These are phyloP conservation scores for Puccinia triticina DNA, from an alignment of 1,284 basidiomycete genomes.

Conservation along the genomic window DNA sequence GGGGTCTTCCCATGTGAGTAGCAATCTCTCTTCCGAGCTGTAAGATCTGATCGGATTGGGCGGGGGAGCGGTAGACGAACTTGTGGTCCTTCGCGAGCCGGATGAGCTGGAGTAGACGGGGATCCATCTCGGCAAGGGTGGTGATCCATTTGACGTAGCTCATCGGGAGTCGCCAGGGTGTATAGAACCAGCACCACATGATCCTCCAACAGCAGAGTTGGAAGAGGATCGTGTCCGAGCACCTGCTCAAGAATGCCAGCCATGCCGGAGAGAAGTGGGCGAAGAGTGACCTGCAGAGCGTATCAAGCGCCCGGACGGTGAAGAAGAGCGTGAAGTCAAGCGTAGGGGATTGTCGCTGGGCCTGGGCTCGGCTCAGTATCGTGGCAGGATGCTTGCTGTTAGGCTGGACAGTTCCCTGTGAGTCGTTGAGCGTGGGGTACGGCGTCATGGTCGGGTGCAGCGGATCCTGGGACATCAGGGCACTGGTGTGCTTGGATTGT, in stretches of 20 bases:
- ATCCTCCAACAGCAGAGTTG: constrained; percentile 54
- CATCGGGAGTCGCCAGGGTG: constrained; percentile 57
- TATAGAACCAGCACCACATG: constrained; percentile 59
- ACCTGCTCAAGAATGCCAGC: constrained; percentile 49
- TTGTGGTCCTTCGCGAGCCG: constrained; percentile 56
- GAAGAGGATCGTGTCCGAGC: constrained; percentile 56
- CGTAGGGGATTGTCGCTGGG: constrained; percentile 55
- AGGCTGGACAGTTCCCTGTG: neutral
- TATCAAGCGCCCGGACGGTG: constrained; percentile 60
- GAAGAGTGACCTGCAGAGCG: constrained; percentile 56
- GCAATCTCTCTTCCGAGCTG: constrained; percentile 51
- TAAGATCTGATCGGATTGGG: constrained; percentile 52
- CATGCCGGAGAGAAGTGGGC: constrained; percentile 31
- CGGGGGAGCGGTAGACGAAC: constrained; percentile 58
- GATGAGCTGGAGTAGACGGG: constrained; percentile 58
- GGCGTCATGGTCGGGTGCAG: constrained; percentile 43
- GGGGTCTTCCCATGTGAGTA: constrained; percentile 38
- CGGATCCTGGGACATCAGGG: constrained; percentile 10
- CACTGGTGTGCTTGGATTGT: constrained; percentile 21
- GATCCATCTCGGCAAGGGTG: constrained; percentile 60
- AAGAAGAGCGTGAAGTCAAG: constrained; percentile 62
- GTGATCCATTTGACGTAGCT: constrained; percentile 60
- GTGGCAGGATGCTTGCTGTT: neutral
- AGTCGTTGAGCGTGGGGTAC: constrained; percentile 25
- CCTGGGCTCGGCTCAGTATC: neutral